phyloP scores from a whole-genome alignment of 2,329 filamentous ascomycete species.

The Ceratocystis harringtonii region DNA sequence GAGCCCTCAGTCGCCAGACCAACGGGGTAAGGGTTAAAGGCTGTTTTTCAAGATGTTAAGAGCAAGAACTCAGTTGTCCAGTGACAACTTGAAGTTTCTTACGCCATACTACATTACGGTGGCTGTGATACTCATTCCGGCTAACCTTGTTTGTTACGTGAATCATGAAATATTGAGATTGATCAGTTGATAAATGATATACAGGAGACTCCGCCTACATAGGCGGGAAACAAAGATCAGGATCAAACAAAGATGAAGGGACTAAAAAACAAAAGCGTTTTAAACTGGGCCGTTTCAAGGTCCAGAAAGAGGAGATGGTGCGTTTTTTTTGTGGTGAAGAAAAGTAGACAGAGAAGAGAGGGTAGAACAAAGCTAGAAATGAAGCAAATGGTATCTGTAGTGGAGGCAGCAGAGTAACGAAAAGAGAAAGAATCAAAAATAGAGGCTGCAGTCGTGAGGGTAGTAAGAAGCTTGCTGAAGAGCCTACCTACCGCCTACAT shows the following conservation, averaged over 20 bases:
- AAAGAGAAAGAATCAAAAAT: neutral
- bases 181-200: constrained; percentile 6
- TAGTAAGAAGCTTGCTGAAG: neutral
- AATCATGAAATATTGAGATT: constrained; percentile 4
- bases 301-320: constrained; percentile 15
- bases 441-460: neutral
- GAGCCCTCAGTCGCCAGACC: neutral
- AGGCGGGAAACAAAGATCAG: too few species aligned
- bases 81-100: too few species aligned
- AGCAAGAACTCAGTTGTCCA: too few species aligned
- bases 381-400: neutral
- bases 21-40: neutral
- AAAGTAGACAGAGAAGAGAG: neutral
- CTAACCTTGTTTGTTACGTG: constrained; percentile 4
- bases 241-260: neutral
- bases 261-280: constrained; percentile 1
- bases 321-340: constrained; percentile 16
- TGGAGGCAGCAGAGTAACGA: neutral
- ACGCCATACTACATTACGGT: too few species aligned
- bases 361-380: neutral
- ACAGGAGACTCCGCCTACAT: constrained; percentile 5
- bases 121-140: too few species aligned
- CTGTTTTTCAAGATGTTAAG: too few species aligned
- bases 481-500: neutral
- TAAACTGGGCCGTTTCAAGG: neutral